Evolutionary conservation across 139 green algal genomes (phyloP).

Genomic region (Volvox reticuliferus): DNA sequence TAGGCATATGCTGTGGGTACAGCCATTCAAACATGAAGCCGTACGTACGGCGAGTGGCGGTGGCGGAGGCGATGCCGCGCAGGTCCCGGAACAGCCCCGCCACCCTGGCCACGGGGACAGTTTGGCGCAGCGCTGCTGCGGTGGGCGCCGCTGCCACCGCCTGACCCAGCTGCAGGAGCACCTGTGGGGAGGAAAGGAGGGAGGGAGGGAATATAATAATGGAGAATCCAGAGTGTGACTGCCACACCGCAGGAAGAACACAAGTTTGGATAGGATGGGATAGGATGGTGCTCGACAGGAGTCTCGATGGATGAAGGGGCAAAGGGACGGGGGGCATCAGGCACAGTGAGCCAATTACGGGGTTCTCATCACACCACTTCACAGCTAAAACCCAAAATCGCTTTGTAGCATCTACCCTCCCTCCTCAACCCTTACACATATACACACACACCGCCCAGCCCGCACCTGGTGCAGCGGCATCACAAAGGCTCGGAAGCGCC

Average conservation of each 20-base stretch:
- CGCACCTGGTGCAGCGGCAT: conserved; percentile 86
- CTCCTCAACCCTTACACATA: too few relatives aligned
- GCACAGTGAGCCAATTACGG: too few relatives aligned
- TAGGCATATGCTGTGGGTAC: conserved; percentile 91
- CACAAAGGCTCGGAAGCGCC: conserved; percentile 94
- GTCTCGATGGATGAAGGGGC: too few relatives aligned
- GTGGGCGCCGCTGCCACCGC: conserved; percentile 42
- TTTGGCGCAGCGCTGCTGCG: conserved; percentile 55
- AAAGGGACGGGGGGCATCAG: too few relatives aligned
- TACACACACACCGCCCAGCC: too few relatives aligned
- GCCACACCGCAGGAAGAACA: too few relatives aligned
- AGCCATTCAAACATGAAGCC: conserved; percentile 97
- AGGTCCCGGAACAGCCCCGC: conserved; percentile 95
- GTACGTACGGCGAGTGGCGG: conserved; percentile 88
- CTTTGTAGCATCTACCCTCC: too few relatives aligned
- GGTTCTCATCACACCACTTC: too few relatives aligned
- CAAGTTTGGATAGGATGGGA: too few relatives aligned
- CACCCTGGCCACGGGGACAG: conserved; percentile 60
- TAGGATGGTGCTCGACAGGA: too few relatives aligned
- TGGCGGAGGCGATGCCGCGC: conserved; percentile 91
- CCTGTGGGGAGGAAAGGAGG: conserved; percentile 34
- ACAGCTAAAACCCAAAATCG: too few relatives aligned
- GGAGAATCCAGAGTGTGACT: neutral
- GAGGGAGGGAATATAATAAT: neutral
- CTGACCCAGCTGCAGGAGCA: conserved; percentile 64